Evolutionary conservation across 2,329 filamentous ascomycete genomes (phyloP).

Genomic region (Claviceps sp.): DNA sequence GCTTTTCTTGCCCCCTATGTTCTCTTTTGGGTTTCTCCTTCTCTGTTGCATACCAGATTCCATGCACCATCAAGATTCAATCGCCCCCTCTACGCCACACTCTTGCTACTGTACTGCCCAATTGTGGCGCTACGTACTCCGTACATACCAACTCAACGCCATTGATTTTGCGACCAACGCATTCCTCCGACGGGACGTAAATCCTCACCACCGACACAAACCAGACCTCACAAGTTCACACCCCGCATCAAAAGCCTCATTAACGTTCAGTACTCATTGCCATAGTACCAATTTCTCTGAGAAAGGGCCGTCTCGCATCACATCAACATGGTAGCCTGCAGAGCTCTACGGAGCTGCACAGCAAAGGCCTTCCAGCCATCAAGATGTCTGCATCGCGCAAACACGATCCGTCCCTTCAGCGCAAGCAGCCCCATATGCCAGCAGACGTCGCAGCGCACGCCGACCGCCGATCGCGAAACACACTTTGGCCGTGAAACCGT

Average conservation of each 20-base stretch:
- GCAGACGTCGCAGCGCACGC: slow-evolving; percentile 10
- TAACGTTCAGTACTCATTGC: neutral
- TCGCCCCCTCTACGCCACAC: neutral
- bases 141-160: neutral
- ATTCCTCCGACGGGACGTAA: neutral
- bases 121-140: neutral
- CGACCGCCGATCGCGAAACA: slow-evolving; percentile 45
- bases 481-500: slow-evolving; percentile 89
- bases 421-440: slow-evolving; percentile 13
- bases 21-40: neutral
- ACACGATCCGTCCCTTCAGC: slow-evolving; percentile 15
- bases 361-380: slow-evolving; percentile 12
- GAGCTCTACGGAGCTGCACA: slow-evolving; percentile 17
- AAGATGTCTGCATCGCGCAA: slow-evolving; percentile 6
- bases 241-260: neutral
- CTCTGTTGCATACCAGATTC: neutral
- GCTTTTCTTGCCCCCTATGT: neutral
- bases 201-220: neutral
- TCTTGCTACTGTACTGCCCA: neutral
- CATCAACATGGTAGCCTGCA: slow-evolving; percentile 16
- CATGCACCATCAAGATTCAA: neutral
- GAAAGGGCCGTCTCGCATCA: neutral
- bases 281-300: neutral
- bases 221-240: neutral
- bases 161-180: neutral